Percentiles rank a stretch among this genome's conserved stretches.
Evolutionary conservation across 441 rosid species (phyloP).

Genomic region (Bocquillonia castaneifolia): DNA sequence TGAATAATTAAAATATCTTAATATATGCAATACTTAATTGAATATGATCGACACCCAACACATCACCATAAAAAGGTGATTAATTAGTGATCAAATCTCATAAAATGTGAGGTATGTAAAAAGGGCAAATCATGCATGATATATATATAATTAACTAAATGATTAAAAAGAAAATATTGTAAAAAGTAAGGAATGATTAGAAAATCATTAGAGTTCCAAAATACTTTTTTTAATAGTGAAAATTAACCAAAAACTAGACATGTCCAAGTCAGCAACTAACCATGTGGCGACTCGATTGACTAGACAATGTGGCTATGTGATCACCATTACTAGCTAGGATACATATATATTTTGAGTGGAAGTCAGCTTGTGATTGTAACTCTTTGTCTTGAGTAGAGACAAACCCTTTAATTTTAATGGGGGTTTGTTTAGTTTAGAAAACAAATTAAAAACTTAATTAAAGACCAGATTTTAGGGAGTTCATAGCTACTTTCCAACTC

Average conservation of each 20-base stretch:
- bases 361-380: conserved; percentile 18
- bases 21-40: no score
- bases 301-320: conserved; percentile 20
- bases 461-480: conserved; percentile 25
- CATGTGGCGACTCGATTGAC: conserved; percentile 6
- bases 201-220: conserved; percentile 15
- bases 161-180: conserved; percentile 4
- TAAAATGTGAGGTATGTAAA: neutral
- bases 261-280: conserved; percentile 14
- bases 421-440: neutral
- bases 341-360: conserved; percentile 19
- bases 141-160: no score
- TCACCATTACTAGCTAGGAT: neutral
- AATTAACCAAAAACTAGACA: neutral
- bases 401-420: neutral
- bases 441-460: neutral
- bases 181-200: conserved; percentile 18
- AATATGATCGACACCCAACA: no score
- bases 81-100: no score
- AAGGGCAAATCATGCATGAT: neutral
- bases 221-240: neutral
- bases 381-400: conserved; percentile 30
- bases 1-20: no score
- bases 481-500: conserved; percentile 24
- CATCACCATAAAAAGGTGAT: no score